Base-by-base conservation (phyloP, 441 rosid genomes). In the Erysimum pusillum region DNA sequence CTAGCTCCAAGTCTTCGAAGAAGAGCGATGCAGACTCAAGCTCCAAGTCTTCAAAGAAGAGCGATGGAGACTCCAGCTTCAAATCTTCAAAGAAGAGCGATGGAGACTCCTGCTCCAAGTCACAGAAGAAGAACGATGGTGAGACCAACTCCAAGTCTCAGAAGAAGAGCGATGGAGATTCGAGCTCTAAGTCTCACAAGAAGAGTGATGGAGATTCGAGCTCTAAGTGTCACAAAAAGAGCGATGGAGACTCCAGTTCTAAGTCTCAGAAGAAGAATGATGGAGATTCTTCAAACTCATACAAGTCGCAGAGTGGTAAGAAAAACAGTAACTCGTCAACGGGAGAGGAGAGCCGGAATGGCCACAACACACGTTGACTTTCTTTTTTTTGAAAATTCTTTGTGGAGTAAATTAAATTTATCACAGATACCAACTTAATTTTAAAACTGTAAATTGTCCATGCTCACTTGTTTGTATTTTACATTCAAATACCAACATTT, bases 11-110 rank as follows among this genome's bases (percentile, higher is more conserved):
- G 45, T 54, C 63, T 58, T 73, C 77, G 3, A 79, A 83, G 14
- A 79, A 74, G 83, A 53, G 52, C 41, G 82, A 63, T 22, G 85
- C 83, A 59, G 75, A 80, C 13, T 76, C 20, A 6, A 1, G 65
- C 31, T 76, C 75, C 0, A 63, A 76, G 9, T 20, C 52, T 3
- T n/a, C 5, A 60, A 57, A 76, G 77, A 89, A 76, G 80, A 44
- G 17, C 7, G 80, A 63, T 13, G 84, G 82, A 74, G 71, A 76
- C 18, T 76, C 80, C 0, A 79, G 77, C 15, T 74, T 67, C 0
- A 53, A 44, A 20, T 51, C 62, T 3, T 69, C 67, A 41, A 63
- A 77, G 73, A 78, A 74, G 34, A 15, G 0, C 5, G 74, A 68
- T 46, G 56, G 73, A 22, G 63, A 79, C 28, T 76, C 41, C n/a